Conservation (phyloP, 1,284 basidiomycete genomes). For the Puccinia sorghi region DNA sequence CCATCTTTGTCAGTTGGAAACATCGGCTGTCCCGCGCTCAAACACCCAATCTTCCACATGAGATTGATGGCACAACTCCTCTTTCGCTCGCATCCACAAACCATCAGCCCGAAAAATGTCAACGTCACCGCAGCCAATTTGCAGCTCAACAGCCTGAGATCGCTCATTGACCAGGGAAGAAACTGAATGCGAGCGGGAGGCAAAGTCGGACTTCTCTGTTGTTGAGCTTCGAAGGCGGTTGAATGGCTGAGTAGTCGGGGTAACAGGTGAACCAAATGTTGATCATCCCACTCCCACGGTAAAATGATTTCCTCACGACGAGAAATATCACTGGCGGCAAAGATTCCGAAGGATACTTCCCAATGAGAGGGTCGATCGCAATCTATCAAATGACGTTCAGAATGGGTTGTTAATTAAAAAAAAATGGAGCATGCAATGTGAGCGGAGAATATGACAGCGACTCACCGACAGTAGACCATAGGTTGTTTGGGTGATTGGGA, state of each 20-base stretch:
- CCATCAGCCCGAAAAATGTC: slow-evolving; percentile 40
- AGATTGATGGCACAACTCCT: slow-evolving; percentile 47
- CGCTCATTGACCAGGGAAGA: slow-evolving; percentile 38
- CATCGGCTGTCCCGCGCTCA: slow-evolving; percentile 45
- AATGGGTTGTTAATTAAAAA: slow-evolving; percentile 5
- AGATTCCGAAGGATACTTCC: slow-evolving; percentile 67
- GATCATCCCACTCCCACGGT: slow-evolving; percentile 96
- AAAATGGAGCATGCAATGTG: not conserved
- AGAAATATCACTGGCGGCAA: slow-evolving; percentile 74
- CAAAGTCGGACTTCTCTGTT: slow-evolving; percentile 25
- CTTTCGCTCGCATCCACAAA: slow-evolving; percentile 47
- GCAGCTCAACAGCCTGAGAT: slow-evolving; percentile 31
- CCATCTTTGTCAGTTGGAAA: slow-evolving; percentile 33
- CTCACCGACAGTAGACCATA: slow-evolving; percentile 3
- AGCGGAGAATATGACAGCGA: slow-evolving; percentile 22
- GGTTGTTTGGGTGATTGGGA: slow-evolving; percentile 33
- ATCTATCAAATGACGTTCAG: slow-evolving; percentile 53
- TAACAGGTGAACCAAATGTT: slow-evolving; percentile 78
- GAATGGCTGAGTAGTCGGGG: slow-evolving; percentile 63
- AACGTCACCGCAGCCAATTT: slow-evolving; percentile 44
- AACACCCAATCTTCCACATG: slow-evolving; percentile 49
- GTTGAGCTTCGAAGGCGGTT: slow-evolving; percentile 33
- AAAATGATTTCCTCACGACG: slow-evolving; percentile 83
- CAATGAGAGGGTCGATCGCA: slow-evolving; percentile 64
- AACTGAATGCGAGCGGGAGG: slow-evolving; percentile 31